phyloP scores from a whole-genome alignment of 129 eudicot genomes.

The Tanacetum coccineum region DNA sequence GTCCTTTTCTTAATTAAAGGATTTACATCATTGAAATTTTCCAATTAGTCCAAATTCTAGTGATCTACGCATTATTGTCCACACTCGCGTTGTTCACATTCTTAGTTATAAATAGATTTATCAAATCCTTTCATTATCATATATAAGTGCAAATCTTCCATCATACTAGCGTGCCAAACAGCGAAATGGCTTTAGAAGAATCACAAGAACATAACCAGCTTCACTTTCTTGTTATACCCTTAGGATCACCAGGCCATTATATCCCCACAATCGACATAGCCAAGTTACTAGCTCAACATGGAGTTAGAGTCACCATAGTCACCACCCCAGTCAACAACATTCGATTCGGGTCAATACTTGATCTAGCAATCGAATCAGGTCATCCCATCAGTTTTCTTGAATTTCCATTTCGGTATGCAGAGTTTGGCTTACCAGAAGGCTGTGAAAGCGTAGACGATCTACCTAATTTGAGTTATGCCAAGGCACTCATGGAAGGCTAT shows the following conservation, averaged over 20 bases:
- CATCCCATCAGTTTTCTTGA: conserved; percentile 36
- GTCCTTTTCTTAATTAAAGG: background rate
- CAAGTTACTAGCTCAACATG: conserved; percentile 39
- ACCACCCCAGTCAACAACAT: conserved; percentile 33
- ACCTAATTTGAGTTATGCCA: conserved; percentile 16
- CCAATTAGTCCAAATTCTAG: conserved; percentile 6
- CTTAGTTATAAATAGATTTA: background rate
- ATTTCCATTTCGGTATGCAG: conserved; percentile 36
- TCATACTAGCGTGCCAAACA: background rate
- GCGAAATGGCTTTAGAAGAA: conserved; percentile 20
- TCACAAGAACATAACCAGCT: conserved; percentile 29
- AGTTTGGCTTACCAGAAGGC: conserved; percentile 58
- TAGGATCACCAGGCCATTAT: conserved; percentile 53
- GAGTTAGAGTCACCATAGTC: conserved; percentile 36
- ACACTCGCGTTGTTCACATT: no score
- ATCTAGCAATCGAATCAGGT: conserved; percentile 31
- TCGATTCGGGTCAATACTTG: conserved; percentile 33
- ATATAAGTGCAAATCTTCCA: background rate
- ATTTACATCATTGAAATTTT: conserved; percentile 2
- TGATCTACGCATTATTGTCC: background rate
- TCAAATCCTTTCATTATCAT: background rate
- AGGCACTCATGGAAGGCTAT: conserved; percentile 22
- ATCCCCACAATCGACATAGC: conserved; percentile 56
- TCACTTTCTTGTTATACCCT: conserved; percentile 49
- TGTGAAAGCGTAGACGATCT: conserved; percentile 50